A percentile compares a stretch with the other conserved stretches of the same genome.
These are phyloP conservation scores for Diaporthe citri DNA, from an alignment of 2,329 filamentous ascomycete species.

Conservation along the genomic window DNA sequence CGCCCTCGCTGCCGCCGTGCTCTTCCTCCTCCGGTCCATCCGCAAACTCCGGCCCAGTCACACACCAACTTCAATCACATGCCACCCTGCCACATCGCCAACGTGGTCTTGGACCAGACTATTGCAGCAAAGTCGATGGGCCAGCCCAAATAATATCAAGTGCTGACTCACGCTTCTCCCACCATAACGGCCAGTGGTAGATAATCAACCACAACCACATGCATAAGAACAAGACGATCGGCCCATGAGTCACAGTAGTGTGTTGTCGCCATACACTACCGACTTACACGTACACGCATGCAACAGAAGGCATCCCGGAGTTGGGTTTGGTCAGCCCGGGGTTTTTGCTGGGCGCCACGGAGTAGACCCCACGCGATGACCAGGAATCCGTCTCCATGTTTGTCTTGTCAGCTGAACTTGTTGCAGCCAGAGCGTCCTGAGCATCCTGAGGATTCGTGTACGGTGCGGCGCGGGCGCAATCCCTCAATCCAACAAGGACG, in stretches of 20 bases:
- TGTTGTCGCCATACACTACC: neutral
- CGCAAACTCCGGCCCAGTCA: slow-evolving; percentile 24
- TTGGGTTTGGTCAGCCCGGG: slow-evolving; percentile 8
- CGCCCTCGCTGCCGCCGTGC: slow-evolving; percentile 21
- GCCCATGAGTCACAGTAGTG: slow-evolving; percentile 2
- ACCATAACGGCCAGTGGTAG: too few species aligned
- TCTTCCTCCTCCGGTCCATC: slow-evolving; percentile 16
- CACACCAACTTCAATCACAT: neutral
- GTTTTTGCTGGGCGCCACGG: slow-evolving; percentile 13
- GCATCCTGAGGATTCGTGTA: neutral
- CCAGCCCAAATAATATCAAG: neutral
- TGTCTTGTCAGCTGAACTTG: slow-evolving; percentile 12
- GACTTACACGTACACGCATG: neutral
- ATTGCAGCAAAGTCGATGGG: neutral
- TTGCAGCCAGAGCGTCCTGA: neutral
- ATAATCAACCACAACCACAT: neutral
- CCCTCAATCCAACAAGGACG: slow-evolving; percentile 2
- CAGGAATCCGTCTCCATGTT: slow-evolving; percentile 1
- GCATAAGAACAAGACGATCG: slow-evolving; percentile 1
- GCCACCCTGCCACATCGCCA: slow-evolving; percentile 4
- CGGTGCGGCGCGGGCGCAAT: slow-evolving; percentile 2
- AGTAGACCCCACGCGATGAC: neutral
- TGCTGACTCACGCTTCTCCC: slow-evolving; percentile 25
- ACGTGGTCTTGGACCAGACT: neutral
- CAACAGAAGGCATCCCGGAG: slow-evolving; percentile 1